Conservation (phyloP, 768 basidiomycete species). For the Mrakia blollopis region DNA sequence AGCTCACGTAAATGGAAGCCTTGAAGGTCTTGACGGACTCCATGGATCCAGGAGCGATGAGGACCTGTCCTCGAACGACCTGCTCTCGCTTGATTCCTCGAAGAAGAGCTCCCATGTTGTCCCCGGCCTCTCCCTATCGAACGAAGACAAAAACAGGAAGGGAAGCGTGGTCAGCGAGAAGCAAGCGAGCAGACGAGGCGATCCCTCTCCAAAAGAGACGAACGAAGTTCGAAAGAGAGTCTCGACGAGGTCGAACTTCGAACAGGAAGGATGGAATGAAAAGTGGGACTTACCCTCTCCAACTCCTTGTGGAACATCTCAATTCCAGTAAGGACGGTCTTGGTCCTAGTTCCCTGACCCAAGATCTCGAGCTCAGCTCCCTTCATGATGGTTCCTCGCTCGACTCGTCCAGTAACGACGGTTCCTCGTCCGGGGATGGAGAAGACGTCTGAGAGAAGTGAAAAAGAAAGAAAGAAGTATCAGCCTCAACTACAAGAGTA, state of each 20-base stretch:
- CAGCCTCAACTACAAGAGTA: neutral
- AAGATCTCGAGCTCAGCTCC: constrained; percentile 90
- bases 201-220: neutral
- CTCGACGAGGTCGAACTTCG: too few relatives aligned
- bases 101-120: constrained; percentile 97
- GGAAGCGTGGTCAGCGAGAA: neutral
- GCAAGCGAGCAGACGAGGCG: neutral
- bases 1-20: constrained; percentile 71
- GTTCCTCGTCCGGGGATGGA: constrained; percentile 98
- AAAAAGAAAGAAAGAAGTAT: neutral
- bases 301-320: constrained; percentile 99
- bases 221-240: too few relatives aligned
- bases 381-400: constrained; percentile 86
- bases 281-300: constrained; percentile 61
- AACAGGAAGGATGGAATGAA: neutral
- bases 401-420: constrained; percentile 90
- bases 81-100: constrained; percentile 98
- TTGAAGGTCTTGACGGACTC: constrained; percentile 92
- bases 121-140: constrained; percentile 83
- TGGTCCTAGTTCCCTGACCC: constrained; percentile 69
- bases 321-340: constrained; percentile 93
- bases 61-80: constrained; percentile 84
- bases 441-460: constrained; percentile 66
- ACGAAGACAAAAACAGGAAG: too few relatives aligned
- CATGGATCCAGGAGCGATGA: constrained; percentile 81